A percentile compares a stretch with the other conserved stretches of the same genome.
These are phyloP conservation scores for Pythium dissotocum DNA, from an alignment of 352 stramenopile species.

Conservation along the genomic window DNA sequence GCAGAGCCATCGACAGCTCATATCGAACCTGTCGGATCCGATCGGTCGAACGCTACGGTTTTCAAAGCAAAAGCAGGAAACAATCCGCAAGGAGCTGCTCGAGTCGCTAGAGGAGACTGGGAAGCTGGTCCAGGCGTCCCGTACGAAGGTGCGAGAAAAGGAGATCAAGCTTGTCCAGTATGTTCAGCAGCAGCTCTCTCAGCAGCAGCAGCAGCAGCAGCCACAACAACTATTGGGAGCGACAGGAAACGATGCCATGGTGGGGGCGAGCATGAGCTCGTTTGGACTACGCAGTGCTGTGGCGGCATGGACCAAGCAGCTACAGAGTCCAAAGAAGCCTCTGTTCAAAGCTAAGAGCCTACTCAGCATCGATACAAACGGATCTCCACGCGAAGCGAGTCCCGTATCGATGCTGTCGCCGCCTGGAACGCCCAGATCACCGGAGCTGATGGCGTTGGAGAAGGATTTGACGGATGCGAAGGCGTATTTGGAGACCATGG, in stretches of 20 bases:
- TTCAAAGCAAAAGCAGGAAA: constrained; percentile 47
- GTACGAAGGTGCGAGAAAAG: constrained; percentile 26
- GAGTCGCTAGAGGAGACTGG: constrained; percentile 39
- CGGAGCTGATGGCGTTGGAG: constrained; percentile 10
- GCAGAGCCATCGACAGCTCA: constrained; percentile 40
- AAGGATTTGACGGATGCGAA: constrained; percentile 31
- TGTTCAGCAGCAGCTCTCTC: constrained; percentile 12
- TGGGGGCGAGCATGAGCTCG: not conserved
- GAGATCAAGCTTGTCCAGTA: constrained; percentile 21
- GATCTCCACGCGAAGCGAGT: not conserved
- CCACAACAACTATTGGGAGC: constrained; percentile 1
- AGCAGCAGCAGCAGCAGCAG: constrained; percentile 10
- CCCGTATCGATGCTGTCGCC: not conserved
- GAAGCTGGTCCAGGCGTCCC: constrained; percentile 26
- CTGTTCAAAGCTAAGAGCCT: constrained; percentile 21
- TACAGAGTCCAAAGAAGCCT: constrained; percentile 22
- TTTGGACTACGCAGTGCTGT: constrained; percentile 35
- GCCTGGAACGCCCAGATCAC: not conserved
- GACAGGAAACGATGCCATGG: constrained; percentile 14
- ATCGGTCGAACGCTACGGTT: constrained; percentile 57
- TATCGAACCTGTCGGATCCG: constrained; percentile 44
- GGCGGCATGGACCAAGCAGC: constrained; percentile 22
- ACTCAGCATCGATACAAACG: not conserved
- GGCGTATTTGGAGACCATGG: constrained; percentile 24
- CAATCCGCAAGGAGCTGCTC: constrained; percentile 42